phyloP scores from a whole-genome alignment of 805 yeast genomes.

The Candida michaelii region DNA sequence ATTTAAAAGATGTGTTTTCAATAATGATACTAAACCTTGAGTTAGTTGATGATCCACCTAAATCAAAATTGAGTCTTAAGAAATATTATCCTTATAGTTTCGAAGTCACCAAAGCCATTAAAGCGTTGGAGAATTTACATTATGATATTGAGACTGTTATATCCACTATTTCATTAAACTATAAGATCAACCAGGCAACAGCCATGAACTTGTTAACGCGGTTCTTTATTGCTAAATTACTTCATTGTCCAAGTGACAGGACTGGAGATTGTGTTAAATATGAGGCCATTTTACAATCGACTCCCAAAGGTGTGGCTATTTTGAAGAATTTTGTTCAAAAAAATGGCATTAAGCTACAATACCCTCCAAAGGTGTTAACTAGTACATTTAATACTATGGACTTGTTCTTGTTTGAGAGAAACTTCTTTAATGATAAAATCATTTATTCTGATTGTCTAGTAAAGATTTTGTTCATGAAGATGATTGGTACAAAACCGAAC shows the following conservation, averaged over 20 bases:
- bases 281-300: constrained; percentile 61
- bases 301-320: constrained; percentile 84
- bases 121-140: constrained; percentile 48
- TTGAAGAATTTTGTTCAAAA: constrained; percentile 59
- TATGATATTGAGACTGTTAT: constrained; percentile 48
- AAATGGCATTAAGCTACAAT: constrained; percentile 46
- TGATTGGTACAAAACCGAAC: constrained; percentile 70
- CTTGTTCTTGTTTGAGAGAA: constrained; percentile 66
- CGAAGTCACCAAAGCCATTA: constrained; percentile 49
- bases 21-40: constrained; percentile 43
- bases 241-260: constrained; percentile 76
- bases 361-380: constrained; percentile 46
- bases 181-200: constrained; percentile 50
- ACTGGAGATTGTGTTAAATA: constrained; percentile 52
- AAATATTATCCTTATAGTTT: constrained; percentile 54
- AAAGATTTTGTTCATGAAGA: constrained; percentile 57
- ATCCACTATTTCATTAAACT: constrained; percentile 55
- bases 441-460: constrained; percentile 62
- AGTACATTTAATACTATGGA: constrained; percentile 72
- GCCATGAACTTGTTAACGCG: constrained; percentile 47
- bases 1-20: constrained; percentile 61
- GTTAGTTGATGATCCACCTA: constrained; percentile 16
- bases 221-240: constrained; percentile 60
- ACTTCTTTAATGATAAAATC: constrained; percentile 54
- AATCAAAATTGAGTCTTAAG: constrained; percentile 16